These are phyloP conservation scores for Carex littledalei DNA, from an alignment of 176 grass and related monocot species.

Conservation along the genomic window DNA sequence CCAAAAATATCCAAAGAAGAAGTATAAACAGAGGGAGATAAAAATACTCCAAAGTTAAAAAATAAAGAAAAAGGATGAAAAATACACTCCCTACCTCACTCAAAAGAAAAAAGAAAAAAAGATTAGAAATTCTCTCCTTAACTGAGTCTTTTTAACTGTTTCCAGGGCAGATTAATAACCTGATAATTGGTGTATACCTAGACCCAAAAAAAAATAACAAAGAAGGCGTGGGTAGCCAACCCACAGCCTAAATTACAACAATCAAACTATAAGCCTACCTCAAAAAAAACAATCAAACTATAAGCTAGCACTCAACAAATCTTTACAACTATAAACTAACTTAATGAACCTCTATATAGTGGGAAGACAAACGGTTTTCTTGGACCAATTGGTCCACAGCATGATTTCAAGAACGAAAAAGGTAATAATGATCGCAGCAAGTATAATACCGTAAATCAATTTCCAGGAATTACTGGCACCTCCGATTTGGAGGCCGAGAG, in stretches of 20 bases:
- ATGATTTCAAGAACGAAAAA: conserved; percentile 36
- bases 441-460: conserved; percentile 32
- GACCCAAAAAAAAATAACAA: background rate
- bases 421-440: conserved; percentile 22
- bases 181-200: background rate
- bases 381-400: conserved; percentile 23
- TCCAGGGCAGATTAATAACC: background rate
- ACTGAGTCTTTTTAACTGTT: background rate
- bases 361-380: conserved; percentile 18
- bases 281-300: background rate
- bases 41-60: background rate
- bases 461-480: conserved; percentile 36
- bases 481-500: conserved; percentile 40
- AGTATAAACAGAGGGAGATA: background rate
- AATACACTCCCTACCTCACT: background rate
- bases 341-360: background rate
- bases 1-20: background rate
- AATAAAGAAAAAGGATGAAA: background rate
- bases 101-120: background rate
- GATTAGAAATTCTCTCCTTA: background rate
- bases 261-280: background rate
- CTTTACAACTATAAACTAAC: background rate
- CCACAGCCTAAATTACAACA: background rate
- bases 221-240: background rate
- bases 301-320: background rate